Evolutionary conservation across 768 basidiomycete species (phyloP).

Genomic region (Tulasnella sp.): DNA sequence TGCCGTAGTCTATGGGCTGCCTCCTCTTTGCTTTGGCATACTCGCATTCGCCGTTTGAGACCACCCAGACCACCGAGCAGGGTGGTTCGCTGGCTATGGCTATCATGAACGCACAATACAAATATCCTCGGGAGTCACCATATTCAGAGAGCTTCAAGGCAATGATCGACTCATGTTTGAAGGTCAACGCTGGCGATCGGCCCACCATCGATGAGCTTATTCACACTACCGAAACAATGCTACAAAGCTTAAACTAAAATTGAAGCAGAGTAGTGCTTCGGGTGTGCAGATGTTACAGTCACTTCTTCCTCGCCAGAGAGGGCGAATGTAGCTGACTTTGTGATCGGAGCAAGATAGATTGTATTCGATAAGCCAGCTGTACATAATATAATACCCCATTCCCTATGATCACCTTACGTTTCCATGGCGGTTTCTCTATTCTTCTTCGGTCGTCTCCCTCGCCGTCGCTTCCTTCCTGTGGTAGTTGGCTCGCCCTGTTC

Average conservation of each 20-base stretch:
- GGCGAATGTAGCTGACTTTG: background rate
- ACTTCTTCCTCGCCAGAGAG: background rate
- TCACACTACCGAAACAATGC: constrained; percentile 48
- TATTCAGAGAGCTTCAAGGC: constrained; percentile 77
- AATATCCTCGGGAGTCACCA: constrained; percentile 65
- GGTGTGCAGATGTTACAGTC: background rate
- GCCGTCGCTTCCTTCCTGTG: too few relatives aligned
- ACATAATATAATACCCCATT: too few relatives aligned
- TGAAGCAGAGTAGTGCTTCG: constrained; percentile 20
- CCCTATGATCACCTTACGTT: too few relatives aligned
- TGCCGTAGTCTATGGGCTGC: constrained; percentile 80
- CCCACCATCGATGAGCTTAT: constrained; percentile 52
- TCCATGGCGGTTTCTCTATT: too few relatives aligned
- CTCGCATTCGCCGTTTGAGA: constrained; percentile 94
- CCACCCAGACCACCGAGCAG: constrained; percentile 79
- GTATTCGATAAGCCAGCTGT: too few relatives aligned
- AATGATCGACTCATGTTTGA: constrained; percentile 77
- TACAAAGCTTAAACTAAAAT: constrained; percentile 38
- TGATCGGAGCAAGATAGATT: background rate
- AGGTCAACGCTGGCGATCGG: constrained; percentile 67
- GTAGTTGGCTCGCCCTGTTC: too few relatives aligned
- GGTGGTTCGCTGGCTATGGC: constrained; percentile 98
- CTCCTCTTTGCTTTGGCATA: constrained; percentile 92
- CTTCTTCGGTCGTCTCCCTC: too few relatives aligned
- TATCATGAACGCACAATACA: constrained; percentile 85